Base-by-base conservation (phyloP, 495 filamentous ascomycete species). In the Hypoxylon lienhwacheense region DNA sequence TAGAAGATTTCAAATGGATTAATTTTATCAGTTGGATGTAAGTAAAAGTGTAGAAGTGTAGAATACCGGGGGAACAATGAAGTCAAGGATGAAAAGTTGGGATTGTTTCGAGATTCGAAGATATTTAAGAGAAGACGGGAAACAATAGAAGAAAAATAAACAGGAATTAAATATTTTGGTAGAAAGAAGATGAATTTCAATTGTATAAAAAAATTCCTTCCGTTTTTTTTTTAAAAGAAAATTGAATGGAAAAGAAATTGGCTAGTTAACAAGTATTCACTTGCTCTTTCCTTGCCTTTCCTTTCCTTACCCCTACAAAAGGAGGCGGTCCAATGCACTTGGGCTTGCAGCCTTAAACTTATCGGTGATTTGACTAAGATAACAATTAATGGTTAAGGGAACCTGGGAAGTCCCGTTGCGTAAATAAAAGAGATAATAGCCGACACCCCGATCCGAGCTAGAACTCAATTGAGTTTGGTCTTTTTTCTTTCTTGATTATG, bases 291-390 rank as follows among this genome's bases (percentile, higher is more conserved):
- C n/a, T n/a, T n/a, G n/a, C n/a, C n/a, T n/a, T n/a, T n/a, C n/a
- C n/a, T n/a, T n/a, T n/a, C n/a, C n/a, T n/a, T n/a, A n/a, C n/a
- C 31, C 46, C 41, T 53, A 37, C 52, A 53, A 61, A 56, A 61
- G 58, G 58, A 61, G 58, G 52, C 36, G 52, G 52, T 56, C 40
- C 34, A 55, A 61, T 61, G 57, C 51, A 47, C 57, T 61, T 60
- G 21, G 45, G 44, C 43, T 46, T 39, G 50, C 34, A 55, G 51
- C 56, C 57, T 55, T 55, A 46, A 61, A 51, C 47, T 45, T 51
- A 55, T 55, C 40, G 49, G 29, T 41, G 51, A 52, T 53, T 56
- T 37, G 24, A 16, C 47, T 48, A n/a, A 28, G 45, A 11, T 51
- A 33, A 26, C 47, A 57, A 57, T 57, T 48, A 50, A 53, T 60